Evolutionary conservation across 2,329 filamentous ascomycete species (phyloP).

Genomic region (Plenodomus lindquistii): DNA sequence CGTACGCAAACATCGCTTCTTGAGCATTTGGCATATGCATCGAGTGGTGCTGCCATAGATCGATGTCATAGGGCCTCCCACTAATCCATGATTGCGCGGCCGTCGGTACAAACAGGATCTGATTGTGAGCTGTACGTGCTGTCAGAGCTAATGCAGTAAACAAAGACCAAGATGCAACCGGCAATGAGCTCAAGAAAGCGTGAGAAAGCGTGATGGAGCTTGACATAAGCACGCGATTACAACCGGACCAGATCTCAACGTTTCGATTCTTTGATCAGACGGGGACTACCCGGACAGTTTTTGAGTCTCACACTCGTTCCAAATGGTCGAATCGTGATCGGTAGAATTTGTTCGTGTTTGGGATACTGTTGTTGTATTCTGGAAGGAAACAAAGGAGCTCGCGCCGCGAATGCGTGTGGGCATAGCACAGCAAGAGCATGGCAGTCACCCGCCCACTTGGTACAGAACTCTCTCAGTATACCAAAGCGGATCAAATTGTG

Average conservation of each 20-base stretch:
- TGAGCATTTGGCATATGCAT: conserved; percentile 26
- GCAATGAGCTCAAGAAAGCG: conserved; percentile 8
- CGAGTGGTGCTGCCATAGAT: conserved; percentile 23
- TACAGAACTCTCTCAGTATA: neutral
- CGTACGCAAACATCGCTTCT: conserved; percentile 12
- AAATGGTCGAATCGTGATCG: neutral
- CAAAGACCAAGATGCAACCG: conserved; percentile 5
- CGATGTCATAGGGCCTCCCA: conserved; percentile 8
- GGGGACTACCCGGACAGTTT: neutral
- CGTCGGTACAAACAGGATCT: conserved; percentile 14
- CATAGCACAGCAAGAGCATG: too few relatives aligned
- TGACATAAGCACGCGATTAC: conserved; percentile 3
- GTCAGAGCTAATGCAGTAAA: conserved; percentile 8
- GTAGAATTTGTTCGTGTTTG: neutral
- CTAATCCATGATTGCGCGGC: conserved; percentile 19
- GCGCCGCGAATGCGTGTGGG: too few relatives aligned
- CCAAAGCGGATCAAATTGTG: too few relatives aligned
- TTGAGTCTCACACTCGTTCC: neutral
- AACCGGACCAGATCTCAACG: neutral
- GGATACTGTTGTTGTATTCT: neutral
- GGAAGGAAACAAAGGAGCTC: too few relatives aligned
- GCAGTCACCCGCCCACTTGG: too few relatives aligned
- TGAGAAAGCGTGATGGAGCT: conserved; percentile 4
- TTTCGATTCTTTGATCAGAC: neutral
- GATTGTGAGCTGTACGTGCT: conserved; percentile 8